phyloP scores from a whole-genome alignment of 331 rosid species.

The Telfairia occidentalis region DNA sequence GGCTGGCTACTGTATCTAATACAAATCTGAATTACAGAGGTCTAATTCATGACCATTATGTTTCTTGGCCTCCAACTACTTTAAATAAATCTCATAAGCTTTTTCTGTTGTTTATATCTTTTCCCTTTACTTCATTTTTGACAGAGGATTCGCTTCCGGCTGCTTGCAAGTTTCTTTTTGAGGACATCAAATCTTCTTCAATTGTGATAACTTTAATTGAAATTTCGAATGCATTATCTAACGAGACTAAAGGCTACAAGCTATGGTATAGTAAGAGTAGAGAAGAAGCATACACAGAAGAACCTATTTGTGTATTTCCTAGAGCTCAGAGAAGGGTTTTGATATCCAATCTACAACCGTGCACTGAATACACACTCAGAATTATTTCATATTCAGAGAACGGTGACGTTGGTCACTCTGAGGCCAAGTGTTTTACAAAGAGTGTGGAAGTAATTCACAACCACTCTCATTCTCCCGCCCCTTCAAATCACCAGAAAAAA shows the following conservation, averaged over 20 bases:
- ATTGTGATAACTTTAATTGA: constrained; percentile 71
- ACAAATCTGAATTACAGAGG: constrained; percentile 62
- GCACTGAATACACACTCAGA: constrained; percentile 81
- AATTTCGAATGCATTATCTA: constrained; percentile 42
- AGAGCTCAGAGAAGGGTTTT: constrained; percentile 80
- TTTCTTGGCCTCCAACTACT: constrained; percentile 16
- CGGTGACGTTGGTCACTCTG: constrained; percentile 95
- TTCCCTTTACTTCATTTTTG: neutral
- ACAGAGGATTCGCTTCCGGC: constrained; percentile 97
- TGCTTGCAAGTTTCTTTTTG: constrained; percentile 95
- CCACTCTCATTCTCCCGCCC: constrained; percentile 27
- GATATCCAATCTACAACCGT: constrained; percentile 76
- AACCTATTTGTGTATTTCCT: constrained; percentile 74
- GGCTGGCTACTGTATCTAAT: constrained; percentile 50
- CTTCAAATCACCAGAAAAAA: constrained; percentile 32
- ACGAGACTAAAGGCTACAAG: constrained; percentile 76
- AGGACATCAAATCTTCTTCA: constrained; percentile 64
- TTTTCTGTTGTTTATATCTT: constrained; percentile 15
- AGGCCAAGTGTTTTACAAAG: constrained; percentile 94
- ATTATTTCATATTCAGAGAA: constrained; percentile 57
- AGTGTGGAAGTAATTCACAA: constrained; percentile 66
- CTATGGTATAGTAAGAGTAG: constrained; percentile 84
- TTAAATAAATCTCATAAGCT: constrained; percentile 9
- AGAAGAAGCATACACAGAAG: constrained; percentile 53
- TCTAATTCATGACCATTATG: constrained; percentile 20